A percentile compares a stretch with the other conserved stretches of the same genome.
phyloP scores from a whole-genome alignment of 441 rosid genomes.

The Cnidoscolus chayamansa region DNA sequence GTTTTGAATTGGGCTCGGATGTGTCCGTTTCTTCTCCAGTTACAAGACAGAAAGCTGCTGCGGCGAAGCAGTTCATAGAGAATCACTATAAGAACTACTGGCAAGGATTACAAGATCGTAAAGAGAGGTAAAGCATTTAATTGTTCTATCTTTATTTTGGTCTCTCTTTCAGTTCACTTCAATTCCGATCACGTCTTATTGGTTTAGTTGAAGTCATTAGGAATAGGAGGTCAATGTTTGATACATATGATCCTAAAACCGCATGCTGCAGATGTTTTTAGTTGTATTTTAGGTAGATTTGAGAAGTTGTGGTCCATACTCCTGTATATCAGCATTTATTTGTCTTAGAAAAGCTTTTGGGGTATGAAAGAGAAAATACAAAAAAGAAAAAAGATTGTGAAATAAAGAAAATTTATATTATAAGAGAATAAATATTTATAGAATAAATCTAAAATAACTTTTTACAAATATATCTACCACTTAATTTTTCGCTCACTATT shows the following conservation, averaged over 20 bases:
- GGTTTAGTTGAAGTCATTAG: conserved; percentile 21
- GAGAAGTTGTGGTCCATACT: neutral
- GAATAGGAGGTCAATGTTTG: conserved; percentile 14
- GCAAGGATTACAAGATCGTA: conserved; percentile 92
- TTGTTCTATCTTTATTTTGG: neutral
- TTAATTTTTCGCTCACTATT: too few relatives aligned
- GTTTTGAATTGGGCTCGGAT: conserved; percentile 56
- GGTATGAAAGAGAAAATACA: too few relatives aligned
- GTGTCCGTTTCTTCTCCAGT: conserved; percentile 89
- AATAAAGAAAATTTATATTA: too few relatives aligned
- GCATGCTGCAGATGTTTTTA: neutral
- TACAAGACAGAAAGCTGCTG: conserved; percentile 90
- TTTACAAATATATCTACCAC: too few relatives aligned
- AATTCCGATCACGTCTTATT: neutral
- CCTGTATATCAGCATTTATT: conserved; percentile 3
- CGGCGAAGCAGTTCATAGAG: conserved; percentile 96
- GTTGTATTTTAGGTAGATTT: neutral
- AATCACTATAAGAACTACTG: conserved; percentile 85
- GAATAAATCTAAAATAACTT: too few relatives aligned
- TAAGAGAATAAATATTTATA: too few relatives aligned
- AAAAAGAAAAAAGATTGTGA: too few relatives aligned
- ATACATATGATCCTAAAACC: conserved; percentile 4
- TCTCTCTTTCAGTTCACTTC: neutral
- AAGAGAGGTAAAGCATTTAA: conserved; percentile 54
- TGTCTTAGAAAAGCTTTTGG: too few relatives aligned